Evolutionary conservation across 2,329 filamentous ascomycete species (phyloP), one percentile per base, ranked within the genome.

Genomic region (Fusarium luffae): DNA sequence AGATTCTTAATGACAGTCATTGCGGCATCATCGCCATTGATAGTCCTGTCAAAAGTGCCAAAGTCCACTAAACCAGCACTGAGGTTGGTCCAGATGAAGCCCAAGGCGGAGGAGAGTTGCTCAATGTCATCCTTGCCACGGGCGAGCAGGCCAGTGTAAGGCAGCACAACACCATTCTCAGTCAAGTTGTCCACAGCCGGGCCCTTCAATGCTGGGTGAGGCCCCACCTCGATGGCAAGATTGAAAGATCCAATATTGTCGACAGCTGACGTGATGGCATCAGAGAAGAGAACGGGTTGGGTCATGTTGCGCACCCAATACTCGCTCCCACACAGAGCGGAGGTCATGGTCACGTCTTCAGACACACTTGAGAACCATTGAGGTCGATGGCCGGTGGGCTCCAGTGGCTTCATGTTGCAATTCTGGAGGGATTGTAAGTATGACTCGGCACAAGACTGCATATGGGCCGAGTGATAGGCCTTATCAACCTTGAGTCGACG

Each of bases 271-370:
- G 48, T 28, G 0, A 63, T 23, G 4, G 62, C 59, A n/a, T 49
- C 43, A 2, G 58, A 56, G 12, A 65, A 63, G 2, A 63, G 18
- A 0, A 63, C 60, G 2, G 57, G 25, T 6, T 34, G 44, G 6
- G 27, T 18, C 60, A 63, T 63, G 19, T 63, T 63, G 3, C 49
- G 28, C 0, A 37, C 34, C 60, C 60, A 63, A 4, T 63, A 63
- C 14, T 59, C 28, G 28, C 12, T 30, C 28, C 28, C 28, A 13
- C 28, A 30, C 12, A 30, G 28, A 30, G 28, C 12, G 12, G 28
- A 14, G 28, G 49, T 14, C 28, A 43, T 52, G 6, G 50, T 21
- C 21, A 21, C 21, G 21, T 60, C 42, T 4, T 46, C 54, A 16
- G 37, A 44, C 10, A 62, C 59, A 7, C 43, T 50, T 0, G 54